Evolutionary conservation across 176 grass and related monocot species (phyloP).

Genomic region (Pontederia paniculata): DNA sequence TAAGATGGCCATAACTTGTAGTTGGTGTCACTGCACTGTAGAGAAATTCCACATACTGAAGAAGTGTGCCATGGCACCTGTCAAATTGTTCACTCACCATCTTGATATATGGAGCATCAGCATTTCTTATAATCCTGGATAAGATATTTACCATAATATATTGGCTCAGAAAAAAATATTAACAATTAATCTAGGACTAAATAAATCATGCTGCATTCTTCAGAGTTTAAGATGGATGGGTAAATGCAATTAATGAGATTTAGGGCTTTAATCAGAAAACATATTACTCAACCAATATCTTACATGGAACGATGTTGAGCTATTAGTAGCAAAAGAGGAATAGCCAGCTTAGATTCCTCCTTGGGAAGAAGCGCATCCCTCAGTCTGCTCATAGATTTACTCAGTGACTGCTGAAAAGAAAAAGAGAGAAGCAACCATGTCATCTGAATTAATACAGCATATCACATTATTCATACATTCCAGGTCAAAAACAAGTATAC

Average conservation of each 20-base stretch:
- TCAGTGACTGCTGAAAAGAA: constrained; percentile 51
- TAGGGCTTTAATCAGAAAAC: background rate
- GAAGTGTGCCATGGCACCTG: constrained; percentile 88
- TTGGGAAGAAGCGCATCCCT: constrained; percentile 75
- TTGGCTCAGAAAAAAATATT: background rate
- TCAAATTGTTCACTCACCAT: constrained; percentile 99
- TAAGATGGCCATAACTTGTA: constrained; percentile 56
- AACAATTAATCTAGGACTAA: background rate
- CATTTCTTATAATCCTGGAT: constrained; percentile 76
- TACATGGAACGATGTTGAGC: constrained; percentile 94
- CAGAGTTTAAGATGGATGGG: background rate
- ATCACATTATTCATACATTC: background rate
- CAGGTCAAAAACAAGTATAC: background rate
- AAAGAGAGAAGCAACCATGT: background rate
- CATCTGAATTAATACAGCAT: background rate
- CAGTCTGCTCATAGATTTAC: constrained; percentile 82
- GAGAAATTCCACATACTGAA: constrained; percentile 98
- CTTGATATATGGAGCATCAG: constrained; percentile 94
- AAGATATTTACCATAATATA: background rate
- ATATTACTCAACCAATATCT: constrained; percentile 9
- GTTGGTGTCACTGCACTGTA: constrained; percentile 61
- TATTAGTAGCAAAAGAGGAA: constrained; percentile 95
- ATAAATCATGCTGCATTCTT: background rate
- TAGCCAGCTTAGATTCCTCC: constrained; percentile 87
- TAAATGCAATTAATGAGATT: too few relatives aligned